phyloP scores from a whole-genome alignment of 129 eudicot species.

The Smallanthus sonchifolius region DNA sequence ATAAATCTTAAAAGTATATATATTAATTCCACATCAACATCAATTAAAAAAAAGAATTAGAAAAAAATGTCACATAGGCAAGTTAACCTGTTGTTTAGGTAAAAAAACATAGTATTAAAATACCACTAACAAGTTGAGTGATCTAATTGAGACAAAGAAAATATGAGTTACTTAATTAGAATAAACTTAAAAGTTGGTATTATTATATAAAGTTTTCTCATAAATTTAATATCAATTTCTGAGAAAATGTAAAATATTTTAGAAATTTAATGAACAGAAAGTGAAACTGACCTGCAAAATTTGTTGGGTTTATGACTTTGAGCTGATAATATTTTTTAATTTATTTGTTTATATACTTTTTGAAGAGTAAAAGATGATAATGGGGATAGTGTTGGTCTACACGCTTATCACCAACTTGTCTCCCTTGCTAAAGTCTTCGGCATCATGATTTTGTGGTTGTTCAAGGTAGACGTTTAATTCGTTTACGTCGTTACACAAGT shows the following conservation, averaged over 20 bases:
- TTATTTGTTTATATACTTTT: neutral
- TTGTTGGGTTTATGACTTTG: neutral
- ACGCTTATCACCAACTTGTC: conserved; percentile 16
- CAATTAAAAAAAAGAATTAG: no score
- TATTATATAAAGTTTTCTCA: no score
- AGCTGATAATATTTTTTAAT: neutral
- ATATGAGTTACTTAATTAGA: no score
- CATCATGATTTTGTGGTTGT: conserved; percentile 11
- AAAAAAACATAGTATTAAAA: no score
- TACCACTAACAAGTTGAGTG: no score
- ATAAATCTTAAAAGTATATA: no score
- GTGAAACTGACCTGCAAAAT: neutral
- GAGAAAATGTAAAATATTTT: neutral
- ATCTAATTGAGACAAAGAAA: no score
- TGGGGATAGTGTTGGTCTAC: conserved; percentile 16
- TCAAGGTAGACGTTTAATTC: neutral
- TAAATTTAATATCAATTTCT: neutral
- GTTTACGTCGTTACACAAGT: no score
- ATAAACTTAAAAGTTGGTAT: no score
- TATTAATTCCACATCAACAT: no score
- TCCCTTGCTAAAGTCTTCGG: neutral
- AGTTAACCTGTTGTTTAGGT: no score
- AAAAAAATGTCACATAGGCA: no score
- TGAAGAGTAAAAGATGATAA: neutral
- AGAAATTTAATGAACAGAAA: neutral